Conservation (phyloP, 2,329 filamentous ascomycete genomes). For the Epichloe amarillans region DNA sequence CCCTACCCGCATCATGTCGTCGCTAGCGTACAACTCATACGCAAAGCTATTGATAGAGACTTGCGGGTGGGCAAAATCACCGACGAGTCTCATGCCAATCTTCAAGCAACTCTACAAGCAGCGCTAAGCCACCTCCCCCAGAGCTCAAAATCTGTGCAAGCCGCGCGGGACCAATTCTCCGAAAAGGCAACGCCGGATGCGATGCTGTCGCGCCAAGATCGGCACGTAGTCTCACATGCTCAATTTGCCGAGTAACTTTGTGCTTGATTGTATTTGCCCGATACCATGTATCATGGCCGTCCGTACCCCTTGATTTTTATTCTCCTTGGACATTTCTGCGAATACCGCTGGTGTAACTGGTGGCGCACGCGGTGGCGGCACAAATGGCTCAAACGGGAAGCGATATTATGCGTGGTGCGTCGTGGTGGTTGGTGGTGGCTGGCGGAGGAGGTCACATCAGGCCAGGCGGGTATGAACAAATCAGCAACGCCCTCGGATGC, state of each 20-base stretch:
- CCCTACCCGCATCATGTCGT: conserved; percentile 18
- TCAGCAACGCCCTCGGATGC: too few relatives aligned
- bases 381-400: too few relatives aligned
- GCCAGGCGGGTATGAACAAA: too few relatives aligned
- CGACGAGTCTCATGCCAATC: conserved; percentile 13
- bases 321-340: too few relatives aligned
- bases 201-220: conserved; percentile 5
- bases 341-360: too few relatives aligned
- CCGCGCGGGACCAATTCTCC: conserved; percentile 14
- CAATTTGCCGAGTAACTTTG: conserved; percentile 4
- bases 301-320: too few relatives aligned
- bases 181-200: neutral
- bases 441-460: too few relatives aligned
- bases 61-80: conserved; percentile 13
- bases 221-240: conserved; percentile 5
- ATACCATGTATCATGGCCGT: too few relatives aligned
- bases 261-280: neutral
- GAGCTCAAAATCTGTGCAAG: conserved; percentile 19
- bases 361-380: too few relatives aligned
- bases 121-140: conserved; percentile 16
- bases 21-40: conserved; percentile 16
- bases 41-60: conserved; percentile 18
- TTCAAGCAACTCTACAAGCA: conserved; percentile 14
- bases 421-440: too few relatives aligned
- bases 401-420: too few relatives aligned